Conservation (phyloP, 805 yeast species). For the Pichia manshurica region DNA sequence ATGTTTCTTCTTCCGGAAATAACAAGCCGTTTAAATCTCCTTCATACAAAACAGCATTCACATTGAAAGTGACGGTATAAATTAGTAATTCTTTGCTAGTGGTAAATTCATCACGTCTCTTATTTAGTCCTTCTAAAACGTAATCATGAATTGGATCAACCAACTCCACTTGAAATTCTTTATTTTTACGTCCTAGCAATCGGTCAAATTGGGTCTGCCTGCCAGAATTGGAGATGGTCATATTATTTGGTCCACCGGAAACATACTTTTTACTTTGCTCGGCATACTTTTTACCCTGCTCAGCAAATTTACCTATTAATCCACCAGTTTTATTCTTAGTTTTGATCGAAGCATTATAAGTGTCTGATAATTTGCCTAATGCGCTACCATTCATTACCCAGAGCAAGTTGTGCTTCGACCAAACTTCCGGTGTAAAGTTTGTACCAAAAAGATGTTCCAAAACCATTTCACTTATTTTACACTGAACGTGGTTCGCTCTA, state of each 20-base stretch:
- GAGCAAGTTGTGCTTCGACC: constrained; percentile 36
- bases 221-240: constrained; percentile 15
- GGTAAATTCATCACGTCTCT: constrained; percentile 36
- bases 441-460: constrained; percentile 42
- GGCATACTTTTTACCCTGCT: constrained; percentile 32
- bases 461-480: constrained; percentile 43
- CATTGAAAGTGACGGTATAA: constrained; percentile 49
- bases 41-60: constrained; percentile 43
- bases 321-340: constrained; percentile 40
- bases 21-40: constrained; percentile 41
- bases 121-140: constrained; percentile 38
- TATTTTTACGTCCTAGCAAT: constrained; percentile 43
- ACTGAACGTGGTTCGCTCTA: constrained; percentile 45
- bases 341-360: constrained; percentile 34
- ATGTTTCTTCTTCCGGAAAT: constrained; percentile 37
- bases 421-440: constrained; percentile 31
- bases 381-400: constrained; percentile 45
- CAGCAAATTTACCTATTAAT: constrained; percentile 39
- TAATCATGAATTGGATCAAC: constrained; percentile 53
- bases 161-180: constrained; percentile 39
- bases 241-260: constrained; percentile 14
- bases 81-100: constrained; percentile 36
- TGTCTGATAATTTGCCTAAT: constrained; percentile 35
- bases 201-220: constrained; percentile 34
- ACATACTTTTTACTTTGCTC: constrained; percentile 13